Evolutionary conservation across 495 filamentous ascomycete species (phyloP), one percentile per base, ranked within the genome.

Genomic region (Podospora appendiculata): DNA sequence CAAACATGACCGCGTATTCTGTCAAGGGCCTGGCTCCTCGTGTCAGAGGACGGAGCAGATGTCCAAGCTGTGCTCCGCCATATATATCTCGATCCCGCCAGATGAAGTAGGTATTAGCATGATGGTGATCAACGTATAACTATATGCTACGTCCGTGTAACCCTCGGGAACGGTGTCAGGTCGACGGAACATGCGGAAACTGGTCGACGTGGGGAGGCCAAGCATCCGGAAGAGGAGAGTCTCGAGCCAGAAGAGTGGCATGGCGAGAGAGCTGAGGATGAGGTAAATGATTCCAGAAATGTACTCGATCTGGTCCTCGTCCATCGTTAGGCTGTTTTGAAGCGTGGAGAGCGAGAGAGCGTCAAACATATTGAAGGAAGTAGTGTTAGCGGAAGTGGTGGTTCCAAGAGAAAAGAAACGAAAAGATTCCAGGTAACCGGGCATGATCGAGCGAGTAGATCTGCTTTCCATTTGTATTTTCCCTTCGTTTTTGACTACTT

Each of bases 161-260:
- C 18, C n/a, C 3, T 45, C 43, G 17, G 17, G 33, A 39, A 38
- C 46, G 46, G 46, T 48, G 46, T 48, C 33, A 4, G 46, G 32
- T 38, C 33, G 33, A 18, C 34, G 47, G 25, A 48, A 48, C 47
- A 48, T 48, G 17, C 47, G 47, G 47, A 40, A 48, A 48, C 34
- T 48, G 0, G 33, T 39, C 35, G 47, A 48, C 35, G 35, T 40
- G 17, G 47, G 47, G 47, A 48, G 34, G 44, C 13, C 44, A 34
- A 46, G 44, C 25, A 46, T 46, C 44, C 44, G 34, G 44, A 46
- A 46, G 44, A 46, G 25, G 25, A 46, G 44, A 46, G 47, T 48
- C 47, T 48, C 47, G 47, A 35, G 19, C 47, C 34, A 48, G 47
- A 48, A 48, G 8, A 48, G 44, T 32, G 32, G 45, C 32, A 36